Evolutionary conservation across 768 basidiomycete species (phyloP), one percentile per base, ranked within the genome.

Genomic region (Suillus variegatus): DNA sequence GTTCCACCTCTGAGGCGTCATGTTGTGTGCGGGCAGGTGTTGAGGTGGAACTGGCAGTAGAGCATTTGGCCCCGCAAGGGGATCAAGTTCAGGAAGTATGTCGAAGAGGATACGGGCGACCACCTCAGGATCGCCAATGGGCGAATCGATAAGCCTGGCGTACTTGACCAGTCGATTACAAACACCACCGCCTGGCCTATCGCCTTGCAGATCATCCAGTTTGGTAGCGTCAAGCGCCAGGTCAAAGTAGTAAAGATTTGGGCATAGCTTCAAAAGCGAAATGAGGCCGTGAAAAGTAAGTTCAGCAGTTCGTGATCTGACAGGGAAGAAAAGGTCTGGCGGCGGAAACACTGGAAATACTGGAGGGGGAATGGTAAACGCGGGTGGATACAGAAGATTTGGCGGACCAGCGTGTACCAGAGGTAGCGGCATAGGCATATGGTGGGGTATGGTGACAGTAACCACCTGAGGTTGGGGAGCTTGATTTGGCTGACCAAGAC

Each of bases 41-140:
- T 28, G 57, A 41, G 22, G 57, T 18, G 25, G 57, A 12, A 14
- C 4, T 28, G 40, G 18, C 6, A 41, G 57, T 25, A 25, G 40
- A 28, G 16, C 38, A 3, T 41, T 58, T 41, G 40, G 40, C 10
- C 57, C 57, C 40, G 40, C 25, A 28, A 58, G 40, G 57, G 38
- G 38, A 41, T 58, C 44, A 57, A 62, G 61, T 32, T 62, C 61
- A 16, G 61, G 61, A 16, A 62, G 61, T 52, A 62, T 62, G 36
- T 58, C 54, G 10, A 62, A 25, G 14, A 62, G 61, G n/a, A 62
- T 62, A 18, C 22, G 52, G 16, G 61, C 61, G 20, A 62, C 61
- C 20, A 9, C 32, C 6, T n/a, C 36, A 25, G 61, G 44, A 40
- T 62, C 32, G 14, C 36, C 18, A 18, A 62, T 32, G 35, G 44